Evolutionary conservation across 2,329 filamentous ascomycete species (phyloP).

Genomic region (Dactylellina sp.): DNA sequence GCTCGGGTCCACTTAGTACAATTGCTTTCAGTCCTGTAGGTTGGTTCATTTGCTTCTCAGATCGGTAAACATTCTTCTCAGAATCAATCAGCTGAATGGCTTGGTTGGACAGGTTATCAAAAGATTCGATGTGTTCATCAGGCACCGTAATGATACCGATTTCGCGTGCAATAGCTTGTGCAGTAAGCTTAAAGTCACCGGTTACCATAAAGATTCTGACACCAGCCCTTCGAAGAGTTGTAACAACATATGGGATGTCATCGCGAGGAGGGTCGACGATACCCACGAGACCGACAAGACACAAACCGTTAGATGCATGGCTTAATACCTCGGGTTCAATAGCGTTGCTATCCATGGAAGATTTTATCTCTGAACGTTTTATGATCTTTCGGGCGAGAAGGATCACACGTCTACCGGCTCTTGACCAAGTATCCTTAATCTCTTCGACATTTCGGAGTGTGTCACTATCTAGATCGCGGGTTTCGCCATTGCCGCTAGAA

Average conservation of each 20-base stretch:
- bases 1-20: constrained; percentile 74
- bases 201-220: constrained; percentile 86
- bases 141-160: constrained; percentile 76
- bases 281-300: constrained; percentile 70
- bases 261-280: constrained; percentile 72
- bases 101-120: constrained; percentile 24
- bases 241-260: constrained; percentile 71
- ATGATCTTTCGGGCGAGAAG: constrained; percentile 74
- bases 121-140: constrained; percentile 21
- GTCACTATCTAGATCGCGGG: constrained; percentile 67
- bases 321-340: constrained; percentile 72
- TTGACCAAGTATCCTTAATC: constrained; percentile 76
- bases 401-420: constrained; percentile 75
- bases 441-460: constrained; percentile 68
- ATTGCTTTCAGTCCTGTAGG: constrained; percentile 67
- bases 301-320: constrained; percentile 67
- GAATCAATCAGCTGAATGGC: constrained; percentile 26
- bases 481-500: constrained; percentile 69
- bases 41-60: constrained; percentile 59
- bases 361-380: constrained; percentile 63
- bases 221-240: constrained; percentile 75
- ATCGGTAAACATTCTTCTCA: constrained; percentile 26
- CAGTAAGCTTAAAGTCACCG: constrained; percentile 80
- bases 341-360: constrained; percentile 65
- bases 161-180: constrained; percentile 77